Base-by-base conservation (phyloP, 2,329 filamentous ascomycete species). In the Akanthomyces lecanii region DNA sequence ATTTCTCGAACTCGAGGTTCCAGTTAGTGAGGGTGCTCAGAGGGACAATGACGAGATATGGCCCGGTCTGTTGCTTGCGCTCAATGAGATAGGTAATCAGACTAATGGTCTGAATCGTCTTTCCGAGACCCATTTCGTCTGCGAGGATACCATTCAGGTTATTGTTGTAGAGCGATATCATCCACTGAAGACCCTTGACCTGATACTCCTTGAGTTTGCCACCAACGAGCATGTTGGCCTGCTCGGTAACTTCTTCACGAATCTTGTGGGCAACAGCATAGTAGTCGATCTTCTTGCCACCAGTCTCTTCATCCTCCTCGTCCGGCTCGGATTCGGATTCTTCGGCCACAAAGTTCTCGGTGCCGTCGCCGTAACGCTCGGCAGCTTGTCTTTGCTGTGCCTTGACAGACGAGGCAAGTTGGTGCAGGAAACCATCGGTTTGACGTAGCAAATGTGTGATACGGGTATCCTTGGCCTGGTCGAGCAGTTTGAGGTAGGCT, bases 91-190 rank as follows among this genome's bases (percentile, higher is more conserved):
- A 96, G 3, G 94, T 97, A 71, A 99, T 90, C 78, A 99, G 81
- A 81, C 91, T 96, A 78, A 99, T 99, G 51, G 95, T 98, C 77
- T 99, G 95, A 70, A 99, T 99, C 0, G 95, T 99, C 81, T 99
- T 99, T 76, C 95, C 95, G 67, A 99, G 91, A 88, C 95, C 95
- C 95, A 99, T 99, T 78, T 99, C 95, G 72, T 99, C 95, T 64
- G 95, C 95, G 70, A 99, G 82, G 68, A 99, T 98, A 84, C 95
- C 95, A 75, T 99, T 99, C 68, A 99, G 85, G 77, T 97, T 99
- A 82, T 99, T 99, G 87, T 99, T 99, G 85, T 98, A 99, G 16
- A 99, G 84, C 16, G 95, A 99, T 65, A 99, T 89, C 95, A 99
- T 99, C 95, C 95, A 99, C 76, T 99, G 94, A 54, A 99, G 81